Evolutionary conservation across 2,329 filamentous ascomycete species (phyloP), one percentile per base, ranked within the genome.

Genomic region (Parastagonospora avenae): DNA sequence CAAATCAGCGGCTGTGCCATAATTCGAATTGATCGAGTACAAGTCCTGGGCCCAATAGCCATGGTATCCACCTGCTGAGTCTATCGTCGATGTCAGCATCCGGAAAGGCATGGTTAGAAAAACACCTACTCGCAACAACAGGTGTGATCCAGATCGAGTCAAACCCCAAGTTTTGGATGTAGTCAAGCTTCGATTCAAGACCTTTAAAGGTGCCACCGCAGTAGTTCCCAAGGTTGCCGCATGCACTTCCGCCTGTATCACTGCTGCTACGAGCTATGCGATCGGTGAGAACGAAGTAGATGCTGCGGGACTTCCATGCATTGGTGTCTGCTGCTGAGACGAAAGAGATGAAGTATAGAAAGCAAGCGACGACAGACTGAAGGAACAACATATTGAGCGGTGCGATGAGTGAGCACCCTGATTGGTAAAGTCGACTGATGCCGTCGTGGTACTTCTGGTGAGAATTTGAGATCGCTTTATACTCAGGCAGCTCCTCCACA

Each of bases 161-260:
- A 46, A 82, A 81, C 0, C 79, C 79, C 67, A 80, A 74, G 10
- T 66, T 73, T 51, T 79, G 71, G 51, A 82, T 81, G 58, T 82
- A 82, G 58, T 81, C 79, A 8, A 82, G 68, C 19, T 78, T 73
- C 32, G 75, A 70, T 49, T 78, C 76, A 4, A 79, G 75, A 7
- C 79, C 79, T 54, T 74, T 71, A 74, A 78, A 82, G 16, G 79
- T 80, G 8, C 80, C 80, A 40, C 80, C 80, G 53, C 81, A 83
- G 55, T 81, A 80, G 46, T 64, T 60, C 2, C 65, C 65, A 15
- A 71, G 60, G 42, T 70, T 61, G 35, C 59, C 46, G 51, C 71
- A 73, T 38, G 65, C 42, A 27, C 44, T 39, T n/a, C 67, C 68
- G n/a, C 68, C 68, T 19, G 56, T 63, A 36, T 72, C 70, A 40